phyloP scores from a whole-genome alignment of 768 basidiomycete species.

The Phanerodontia chrysosporium region DNA sequence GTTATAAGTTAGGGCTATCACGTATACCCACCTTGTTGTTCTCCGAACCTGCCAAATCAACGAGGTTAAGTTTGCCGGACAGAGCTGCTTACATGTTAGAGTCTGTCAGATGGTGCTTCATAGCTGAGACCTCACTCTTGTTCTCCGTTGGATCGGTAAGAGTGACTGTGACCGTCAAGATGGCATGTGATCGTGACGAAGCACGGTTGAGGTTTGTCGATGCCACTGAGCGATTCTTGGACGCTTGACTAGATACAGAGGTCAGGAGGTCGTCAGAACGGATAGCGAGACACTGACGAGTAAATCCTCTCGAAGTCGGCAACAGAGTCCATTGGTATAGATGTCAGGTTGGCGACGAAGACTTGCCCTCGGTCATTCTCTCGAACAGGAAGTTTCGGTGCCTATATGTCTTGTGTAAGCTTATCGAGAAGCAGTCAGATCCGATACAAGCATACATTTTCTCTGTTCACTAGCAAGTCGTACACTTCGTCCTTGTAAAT shows the following conservation, averaged over 20 bases:
- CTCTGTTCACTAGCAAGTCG: conserved; percentile 73
- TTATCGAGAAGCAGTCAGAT: not conserved
- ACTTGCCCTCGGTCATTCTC: conserved; percentile 50
- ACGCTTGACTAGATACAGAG: conserved; percentile 49
- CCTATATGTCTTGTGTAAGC: conserved; percentile 24
- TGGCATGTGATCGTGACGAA: conserved; percentile 87
- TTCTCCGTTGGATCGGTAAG: conserved; percentile 50
- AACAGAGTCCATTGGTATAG: conserved; percentile 32
- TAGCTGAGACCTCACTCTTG: conserved; percentile 40
- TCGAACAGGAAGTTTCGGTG: conserved; percentile 50
- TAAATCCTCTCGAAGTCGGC: conserved; percentile 48
- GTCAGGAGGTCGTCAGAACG: not conserved
- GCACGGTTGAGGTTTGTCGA: conserved; percentile 80
- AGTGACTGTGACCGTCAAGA: conserved; percentile 69
- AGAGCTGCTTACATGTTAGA: conserved; percentile 38
- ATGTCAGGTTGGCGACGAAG: conserved; percentile 49
- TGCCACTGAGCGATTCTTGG: conserved; percentile 78
- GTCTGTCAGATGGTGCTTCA: not conserved
- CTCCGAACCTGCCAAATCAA: conserved; percentile 88
- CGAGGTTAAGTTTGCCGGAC: conserved; percentile 77
- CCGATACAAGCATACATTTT: conserved; percentile 43
- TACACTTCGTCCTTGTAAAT: conserved; percentile 92
- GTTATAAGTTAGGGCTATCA: not conserved
- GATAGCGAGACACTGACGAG: conserved; percentile 30
- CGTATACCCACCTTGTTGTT: conserved; percentile 64